A percentile compares a stretch with the other conserved stretches of the same genome.
phyloP scores from a whole-genome alignment of 1,284 basidiomycete genomes.

The Apiotrichum gamsii region DNA sequence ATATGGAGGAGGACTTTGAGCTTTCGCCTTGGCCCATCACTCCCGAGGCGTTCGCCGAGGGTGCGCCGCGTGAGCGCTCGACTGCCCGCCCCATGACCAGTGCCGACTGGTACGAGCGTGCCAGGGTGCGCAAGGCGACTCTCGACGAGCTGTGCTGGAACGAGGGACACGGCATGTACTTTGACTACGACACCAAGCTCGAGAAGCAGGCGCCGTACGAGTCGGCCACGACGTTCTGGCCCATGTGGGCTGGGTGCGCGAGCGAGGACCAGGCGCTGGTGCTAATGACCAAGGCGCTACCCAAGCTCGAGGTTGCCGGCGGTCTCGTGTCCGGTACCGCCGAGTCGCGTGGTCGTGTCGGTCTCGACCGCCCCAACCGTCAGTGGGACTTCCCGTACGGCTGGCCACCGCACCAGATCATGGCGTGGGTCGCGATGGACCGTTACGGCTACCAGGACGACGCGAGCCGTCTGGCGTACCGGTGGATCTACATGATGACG shows the following conservation, averaged over 20 bases:
- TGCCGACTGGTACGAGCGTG: conserved; percentile 84
- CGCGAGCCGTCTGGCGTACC: conserved; percentile 84
- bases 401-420: conserved; percentile 95
- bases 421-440: conserved; percentile 94
- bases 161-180: conserved; percentile 88
- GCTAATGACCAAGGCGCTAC: conserved; percentile 80
- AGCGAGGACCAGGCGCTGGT: conserved; percentile 89
- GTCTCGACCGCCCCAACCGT: conserved; percentile 92
- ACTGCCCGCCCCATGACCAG: conserved; percentile 60
- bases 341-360: conserved; percentile 90
- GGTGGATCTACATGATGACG: conserved; percentile 86
- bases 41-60: conserved; percentile 61
- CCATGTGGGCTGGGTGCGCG: conserved; percentile 94
- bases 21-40: conserved; percentile 87
- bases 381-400: conserved; percentile 69
- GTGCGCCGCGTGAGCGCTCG: conserved; percentile 57
- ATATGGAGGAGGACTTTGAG: conserved; percentile 85
- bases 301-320: conserved; percentile 93
- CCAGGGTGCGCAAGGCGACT: conserved; percentile 68
- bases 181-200: conserved; percentile 89
- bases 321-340: conserved; percentile 97
- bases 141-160: conserved; percentile 98
- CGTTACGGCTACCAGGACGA: conserved; percentile 93
- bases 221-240: conserved; percentile 91
- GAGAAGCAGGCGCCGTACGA: conserved; percentile 91